Percentiles rank a stretch among this genome's conserved stretches.
Evolutionary conservation across 192 early-diverging fungal species (phyloP).

Genomic region (Entophlyctis luteolus): DNA sequence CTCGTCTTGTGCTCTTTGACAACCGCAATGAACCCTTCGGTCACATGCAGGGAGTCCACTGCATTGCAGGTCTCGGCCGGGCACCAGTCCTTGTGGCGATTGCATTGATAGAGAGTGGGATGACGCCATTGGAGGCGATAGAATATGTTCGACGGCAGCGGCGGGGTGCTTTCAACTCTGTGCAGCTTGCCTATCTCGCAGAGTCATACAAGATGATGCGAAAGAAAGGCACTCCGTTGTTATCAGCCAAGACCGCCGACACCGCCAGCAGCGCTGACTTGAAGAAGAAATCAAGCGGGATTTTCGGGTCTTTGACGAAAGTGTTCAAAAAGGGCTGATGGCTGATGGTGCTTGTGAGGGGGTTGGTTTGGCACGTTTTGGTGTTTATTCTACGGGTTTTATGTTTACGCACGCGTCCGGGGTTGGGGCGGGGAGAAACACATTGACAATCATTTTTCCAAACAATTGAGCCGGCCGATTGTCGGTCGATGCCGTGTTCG

Average conservation of each 20-base stretch:
- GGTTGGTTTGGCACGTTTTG: no score
- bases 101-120: conserved; percentile 76
- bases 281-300: conserved; percentile 6
- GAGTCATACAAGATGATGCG: conserved; percentile 49
- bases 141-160: conserved; percentile 63
- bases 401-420: not conserved
- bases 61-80: conserved; percentile 91
- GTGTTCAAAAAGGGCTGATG: conserved; percentile 4
- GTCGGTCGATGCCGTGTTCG: no score
- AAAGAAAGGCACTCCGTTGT: conserved; percentile 2
- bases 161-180: conserved; percentile 74
- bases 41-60: conserved; percentile 63
- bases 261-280: not conserved
- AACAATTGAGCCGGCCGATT: no score
- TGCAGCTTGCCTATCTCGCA: conserved; percentile 60
- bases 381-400: not conserved
- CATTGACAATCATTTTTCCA: not conserved
- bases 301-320: not conserved
- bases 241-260: no score
- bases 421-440: not conserved
- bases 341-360: no score
- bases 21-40: no score
- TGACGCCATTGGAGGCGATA: conserved; percentile 72
- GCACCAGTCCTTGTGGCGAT: conserved; percentile 89
- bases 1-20: conserved; percentile 12